These are phyloP conservation scores for Phlyctochytrium arcticum DNA, from an alignment of 192 early-diverging fungal species.

Conservation along the genomic window DNA sequence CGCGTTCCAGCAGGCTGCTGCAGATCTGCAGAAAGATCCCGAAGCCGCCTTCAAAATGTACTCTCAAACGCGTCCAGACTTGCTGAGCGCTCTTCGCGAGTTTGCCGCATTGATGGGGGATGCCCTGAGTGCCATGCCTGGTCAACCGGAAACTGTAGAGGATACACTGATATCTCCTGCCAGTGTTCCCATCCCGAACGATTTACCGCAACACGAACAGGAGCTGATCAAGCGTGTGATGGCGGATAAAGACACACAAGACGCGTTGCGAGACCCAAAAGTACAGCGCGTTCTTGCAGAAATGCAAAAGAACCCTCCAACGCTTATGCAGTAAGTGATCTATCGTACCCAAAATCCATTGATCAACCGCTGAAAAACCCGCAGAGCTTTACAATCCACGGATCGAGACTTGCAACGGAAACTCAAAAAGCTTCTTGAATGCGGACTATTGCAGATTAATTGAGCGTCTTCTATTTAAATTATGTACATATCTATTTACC, in stretches of 20 bases:
- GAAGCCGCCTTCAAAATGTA: conserved; percentile 31
- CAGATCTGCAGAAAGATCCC: conserved; percentile 33
- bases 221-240: conserved; percentile 27
- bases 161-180: neutral
- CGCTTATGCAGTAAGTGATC: neutral
- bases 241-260: conserved; percentile 23
- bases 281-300: neutral
- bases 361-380: too few species aligned
- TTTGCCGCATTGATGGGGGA: conserved; percentile 40
- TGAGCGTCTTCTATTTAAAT: neutral
- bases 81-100: conserved; percentile 33
- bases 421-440: neutral
- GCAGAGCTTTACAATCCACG: neutral
- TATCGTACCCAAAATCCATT: too few species aligned
- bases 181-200: conserved; percentile 5
- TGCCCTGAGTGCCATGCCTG: conserved; percentile 23
- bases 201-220: conserved; percentile 27
- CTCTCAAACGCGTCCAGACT: conserved; percentile 19
- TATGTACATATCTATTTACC: neutral
- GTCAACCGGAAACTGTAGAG: neutral
- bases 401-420: neutral
- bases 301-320: neutral
- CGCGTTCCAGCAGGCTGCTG: conserved; percentile 24
- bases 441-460: neutral
- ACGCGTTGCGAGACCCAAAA: neutral